Percentiles rank a stretch among this genome's conserved stretches.
Evolutionary conservation across 345 rosid genomes (phyloP).

Genomic region (Lepidium didymum): DNA sequence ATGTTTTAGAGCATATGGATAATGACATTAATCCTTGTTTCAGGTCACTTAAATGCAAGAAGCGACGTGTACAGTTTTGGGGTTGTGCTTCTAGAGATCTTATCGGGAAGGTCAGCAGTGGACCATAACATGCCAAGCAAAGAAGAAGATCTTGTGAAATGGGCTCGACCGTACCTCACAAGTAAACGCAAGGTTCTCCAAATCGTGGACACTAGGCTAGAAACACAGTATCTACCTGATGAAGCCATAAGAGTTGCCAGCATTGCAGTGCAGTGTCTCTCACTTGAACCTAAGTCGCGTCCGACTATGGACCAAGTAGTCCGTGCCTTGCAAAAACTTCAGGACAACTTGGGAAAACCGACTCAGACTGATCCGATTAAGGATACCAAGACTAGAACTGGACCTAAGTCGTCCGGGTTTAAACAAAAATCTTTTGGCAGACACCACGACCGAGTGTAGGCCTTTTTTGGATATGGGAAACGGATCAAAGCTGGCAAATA

Average conservation of each 20-base stretch:
- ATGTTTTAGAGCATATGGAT: neutral
- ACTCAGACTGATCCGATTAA: slow-evolving; percentile 9
- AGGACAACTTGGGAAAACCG: slow-evolving; percentile 34
- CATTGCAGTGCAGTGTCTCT: slow-evolving; percentile 63
- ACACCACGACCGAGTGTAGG: neutral
- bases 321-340: slow-evolving; percentile 51
- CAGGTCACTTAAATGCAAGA: slow-evolving; percentile 72
- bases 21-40: neutral
- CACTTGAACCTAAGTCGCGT: slow-evolving; percentile 60
- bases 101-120: slow-evolving; percentile 67
- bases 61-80: slow-evolving; percentile 93
- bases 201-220: slow-evolving; percentile 61
- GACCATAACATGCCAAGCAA: slow-evolving; percentile 77
- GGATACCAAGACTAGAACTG: slow-evolving; percentile 18
- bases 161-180: slow-evolving; percentile 78
- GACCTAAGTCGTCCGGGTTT: slow-evolving; percentile 1
- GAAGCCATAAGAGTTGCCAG: slow-evolving; percentile 47
- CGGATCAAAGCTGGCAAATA: neutral
- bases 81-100: slow-evolving; percentile 84
- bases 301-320: slow-evolving; percentile 78
- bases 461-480: neutral
- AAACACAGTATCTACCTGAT: slow-evolving; percentile 48
- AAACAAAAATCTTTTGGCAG: slow-evolving; percentile 6
- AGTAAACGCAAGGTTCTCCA: slow-evolving; percentile 72
- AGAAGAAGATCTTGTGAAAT: slow-evolving; percentile 77